Percentiles rank a stretch among this genome's conserved stretches.
These are phyloP conservation scores for Backusella sp. DNA, from an alignment of 192 early-diverging fungal genomes.

Conservation along the genomic window DNA sequence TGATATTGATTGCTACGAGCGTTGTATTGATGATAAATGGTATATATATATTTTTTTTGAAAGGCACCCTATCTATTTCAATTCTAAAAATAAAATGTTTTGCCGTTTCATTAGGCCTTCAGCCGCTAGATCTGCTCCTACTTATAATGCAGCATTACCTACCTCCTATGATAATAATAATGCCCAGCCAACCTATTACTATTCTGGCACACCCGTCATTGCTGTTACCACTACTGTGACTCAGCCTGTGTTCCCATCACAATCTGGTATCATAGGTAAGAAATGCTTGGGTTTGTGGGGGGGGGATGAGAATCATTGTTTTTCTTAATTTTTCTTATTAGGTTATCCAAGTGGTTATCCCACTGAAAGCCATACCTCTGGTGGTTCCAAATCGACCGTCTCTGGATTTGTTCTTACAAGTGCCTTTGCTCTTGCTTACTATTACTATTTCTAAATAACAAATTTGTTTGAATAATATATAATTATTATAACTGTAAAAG, in stretches of 20 bases:
- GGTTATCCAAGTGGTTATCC: background rate
- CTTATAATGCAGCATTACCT: background rate
- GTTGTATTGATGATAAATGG: slow-evolving; percentile 15
- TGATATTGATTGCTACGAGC: background rate
- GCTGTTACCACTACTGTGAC: background rate
- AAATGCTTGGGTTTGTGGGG: background rate
- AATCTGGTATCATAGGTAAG: background rate
- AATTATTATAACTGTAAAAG: background rate
- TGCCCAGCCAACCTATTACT: background rate
- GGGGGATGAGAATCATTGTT: too few species aligned
- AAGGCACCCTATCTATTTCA: background rate
- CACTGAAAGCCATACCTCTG: background rate
- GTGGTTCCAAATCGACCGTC: background rate
- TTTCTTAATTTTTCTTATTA: background rate
- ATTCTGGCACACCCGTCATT: background rate
- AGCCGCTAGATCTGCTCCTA: background rate
- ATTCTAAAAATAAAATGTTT: background rate
- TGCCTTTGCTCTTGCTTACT: background rate
- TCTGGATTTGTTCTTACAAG: background rate
- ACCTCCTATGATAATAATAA: background rate
- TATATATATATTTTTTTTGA: background rate
- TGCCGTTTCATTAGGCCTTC: background rate
- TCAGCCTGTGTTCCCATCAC: background rate
- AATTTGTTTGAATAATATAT: background rate
- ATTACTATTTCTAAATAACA: background rate